A percentile compares a stretch with the other conserved stretches of the same genome.
Evolutionary conservation across 495 filamentous ascomycete species (phyloP).

Genomic region (Neurospora sp.): DNA sequence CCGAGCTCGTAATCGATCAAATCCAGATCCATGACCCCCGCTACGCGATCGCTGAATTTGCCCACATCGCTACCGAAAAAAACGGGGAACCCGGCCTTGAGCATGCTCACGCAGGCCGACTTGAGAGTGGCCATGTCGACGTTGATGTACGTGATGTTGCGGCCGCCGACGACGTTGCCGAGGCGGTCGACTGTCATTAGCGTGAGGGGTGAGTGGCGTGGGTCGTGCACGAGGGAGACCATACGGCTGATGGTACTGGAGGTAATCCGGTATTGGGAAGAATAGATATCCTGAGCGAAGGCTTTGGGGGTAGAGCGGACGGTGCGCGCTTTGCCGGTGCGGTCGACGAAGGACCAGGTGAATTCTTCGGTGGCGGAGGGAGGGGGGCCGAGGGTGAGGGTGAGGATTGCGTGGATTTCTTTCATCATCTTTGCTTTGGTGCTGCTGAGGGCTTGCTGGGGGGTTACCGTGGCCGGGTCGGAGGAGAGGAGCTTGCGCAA

Average conservation of each 20-base stretch:
- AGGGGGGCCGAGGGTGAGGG: slow-evolving; percentile 66
- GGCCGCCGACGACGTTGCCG: slow-evolving; percentile 66
- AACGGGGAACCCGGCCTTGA: slow-evolving; percentile 61
- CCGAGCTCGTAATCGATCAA: slow-evolving; percentile 68
- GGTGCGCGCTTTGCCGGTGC: slow-evolving; percentile 47
- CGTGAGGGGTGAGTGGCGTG: slow-evolving; percentile 57
- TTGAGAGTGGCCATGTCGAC: slow-evolving; percentile 67
- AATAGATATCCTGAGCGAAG: slow-evolving; percentile 53
- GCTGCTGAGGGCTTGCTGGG: slow-evolving; percentile 23
- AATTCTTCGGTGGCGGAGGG: slow-evolving; percentile 57
- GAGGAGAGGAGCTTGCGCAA: slow-evolving; percentile 42
- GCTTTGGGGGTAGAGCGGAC: slow-evolving; percentile 51
- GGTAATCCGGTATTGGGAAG: slow-evolving; percentile 34
- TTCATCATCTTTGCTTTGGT: slow-evolving; percentile 62
- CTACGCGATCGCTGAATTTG: slow-evolving; percentile 53
- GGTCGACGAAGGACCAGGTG: slow-evolving; percentile 68
- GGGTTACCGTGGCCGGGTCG: slow-evolving; percentile 12
- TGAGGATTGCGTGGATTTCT: slow-evolving; percentile 69
- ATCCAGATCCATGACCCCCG: slow-evolving; percentile 68
- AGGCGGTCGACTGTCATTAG: slow-evolving; percentile 67
- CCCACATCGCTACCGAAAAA: slow-evolving; percentile 89
- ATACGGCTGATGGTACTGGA: slow-evolving; percentile 45
- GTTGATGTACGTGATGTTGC: slow-evolving; percentile 68
- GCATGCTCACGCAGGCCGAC: slow-evolving; percentile 61
- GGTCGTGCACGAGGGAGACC: slow-evolving; percentile 77